phyloP scores from a whole-genome alignment of 1,284 basidiomycete genomes.

The Malassezia japonica region DNA sequence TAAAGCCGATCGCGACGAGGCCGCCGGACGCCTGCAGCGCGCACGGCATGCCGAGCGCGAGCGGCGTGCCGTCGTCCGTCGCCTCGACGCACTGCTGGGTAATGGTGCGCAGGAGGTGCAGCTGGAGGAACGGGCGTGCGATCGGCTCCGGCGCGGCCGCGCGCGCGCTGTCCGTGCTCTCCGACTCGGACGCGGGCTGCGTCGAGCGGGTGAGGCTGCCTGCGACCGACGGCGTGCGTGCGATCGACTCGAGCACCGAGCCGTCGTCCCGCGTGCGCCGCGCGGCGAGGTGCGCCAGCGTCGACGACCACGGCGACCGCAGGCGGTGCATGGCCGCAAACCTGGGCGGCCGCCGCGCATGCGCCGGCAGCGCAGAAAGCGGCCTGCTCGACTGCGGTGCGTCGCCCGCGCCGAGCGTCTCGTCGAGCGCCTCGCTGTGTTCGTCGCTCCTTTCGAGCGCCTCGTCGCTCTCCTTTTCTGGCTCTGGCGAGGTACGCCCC shows the following conservation, averaged over 20 bases:
- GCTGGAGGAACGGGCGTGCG: slow-evolving; percentile 10
- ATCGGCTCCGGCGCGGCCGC: slow-evolving; percentile 3
- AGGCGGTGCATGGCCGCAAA: slow-evolving; percentile 3
- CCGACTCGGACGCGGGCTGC: not conserved
- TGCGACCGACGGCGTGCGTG: not conserved
- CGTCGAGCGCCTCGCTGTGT: too few relatives aligned
- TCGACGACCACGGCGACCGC: slow-evolving; percentile 7
- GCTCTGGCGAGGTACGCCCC: too few relatives aligned
- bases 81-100: not conserved
- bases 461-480: too few relatives aligned
- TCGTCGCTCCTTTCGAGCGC: too few relatives aligned
- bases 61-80: not conserved
- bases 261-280: not conserved
- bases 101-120: slow-evolving; percentile 4
- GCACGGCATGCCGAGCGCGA: slow-evolving; percentile 54
- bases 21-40: slow-evolving; percentile 71
- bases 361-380: not conserved
- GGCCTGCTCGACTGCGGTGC: not conserved
- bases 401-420: not conserved
- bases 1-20: slow-evolving; percentile 78
- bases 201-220: not conserved
- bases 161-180: not conserved
- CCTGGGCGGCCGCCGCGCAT: not conserved
- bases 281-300: not conserved
- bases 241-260: too few relatives aligned